phyloP scores from a whole-genome alignment of 2,329 filamentous ascomycete species.

The Macrophomina phaseolina region DNA sequence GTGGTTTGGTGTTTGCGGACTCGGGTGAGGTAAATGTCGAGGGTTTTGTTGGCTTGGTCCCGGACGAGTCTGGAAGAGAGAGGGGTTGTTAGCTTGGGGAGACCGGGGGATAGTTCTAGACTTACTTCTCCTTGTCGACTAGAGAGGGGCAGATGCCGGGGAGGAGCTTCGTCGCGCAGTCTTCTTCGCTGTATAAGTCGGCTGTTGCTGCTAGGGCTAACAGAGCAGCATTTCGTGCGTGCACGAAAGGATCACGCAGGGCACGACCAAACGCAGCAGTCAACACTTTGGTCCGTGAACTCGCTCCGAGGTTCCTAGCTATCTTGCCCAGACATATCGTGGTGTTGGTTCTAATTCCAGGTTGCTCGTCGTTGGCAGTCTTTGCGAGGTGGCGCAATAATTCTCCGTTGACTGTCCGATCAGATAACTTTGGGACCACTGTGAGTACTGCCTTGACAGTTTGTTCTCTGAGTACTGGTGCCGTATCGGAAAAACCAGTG shows the following conservation, averaged over 20 bases:
- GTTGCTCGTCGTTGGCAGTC: slow-evolving; percentile 96
- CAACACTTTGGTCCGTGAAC: slow-evolving; percentile 83
- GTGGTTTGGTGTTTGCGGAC: slow-evolving; percentile 77
- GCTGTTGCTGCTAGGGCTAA: slow-evolving; percentile 84
- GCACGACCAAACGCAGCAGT: slow-evolving; percentile 91
- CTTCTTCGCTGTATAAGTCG: slow-evolving; percentile 87
- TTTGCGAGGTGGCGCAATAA: slow-evolving; percentile 89
- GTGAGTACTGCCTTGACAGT: slow-evolving; percentile 92
- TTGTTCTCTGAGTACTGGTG: slow-evolving; percentile 91
- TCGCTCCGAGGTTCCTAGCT: slow-evolving; percentile 79
- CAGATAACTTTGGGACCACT: slow-evolving; percentile 86
- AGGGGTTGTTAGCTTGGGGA: slow-evolving; percentile 20
- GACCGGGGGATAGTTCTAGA: slow-evolving; percentile 31
- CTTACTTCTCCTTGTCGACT: slow-evolving; percentile 86
- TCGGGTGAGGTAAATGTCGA: slow-evolving; percentile 83
- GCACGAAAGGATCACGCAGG: slow-evolving; percentile 90
- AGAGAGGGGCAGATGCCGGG: slow-evolving; percentile 83
- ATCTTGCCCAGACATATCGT: slow-evolving; percentile 98
- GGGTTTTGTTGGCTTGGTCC: slow-evolving; percentile 86
- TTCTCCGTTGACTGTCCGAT: slow-evolving; percentile 92
- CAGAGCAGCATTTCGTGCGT: slow-evolving; percentile 87
- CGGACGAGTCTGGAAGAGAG: slow-evolving; percentile 67
- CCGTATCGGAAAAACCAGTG: slow-evolving; percentile 92
- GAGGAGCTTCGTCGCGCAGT: slow-evolving; percentile 82
- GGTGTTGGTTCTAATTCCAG: slow-evolving; percentile 95